Evolutionary conservation across 1,284 basidiomycete species (phyloP).

Genomic region (Testicularia cyperi): DNA sequence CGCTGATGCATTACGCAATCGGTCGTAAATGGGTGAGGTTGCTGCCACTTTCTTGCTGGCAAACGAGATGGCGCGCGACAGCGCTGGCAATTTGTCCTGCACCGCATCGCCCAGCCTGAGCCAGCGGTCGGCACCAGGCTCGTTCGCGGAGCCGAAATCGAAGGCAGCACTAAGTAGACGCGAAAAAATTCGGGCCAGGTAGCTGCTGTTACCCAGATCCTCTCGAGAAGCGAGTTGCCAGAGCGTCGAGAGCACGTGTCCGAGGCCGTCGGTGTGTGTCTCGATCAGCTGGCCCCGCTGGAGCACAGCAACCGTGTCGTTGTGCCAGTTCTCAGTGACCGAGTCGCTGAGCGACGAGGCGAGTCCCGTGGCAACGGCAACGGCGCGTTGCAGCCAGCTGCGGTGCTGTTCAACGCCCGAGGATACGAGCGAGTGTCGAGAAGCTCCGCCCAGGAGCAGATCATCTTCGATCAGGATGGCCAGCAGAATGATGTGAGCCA

Average conservation of each 20-base stretch:
- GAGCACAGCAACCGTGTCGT: slow-evolving; percentile 16
- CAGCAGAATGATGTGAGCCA: slow-evolving; percentile 58
- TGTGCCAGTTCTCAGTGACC: slow-evolving; percentile 38
- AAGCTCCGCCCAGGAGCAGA: slow-evolving; percentile 61
- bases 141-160: slow-evolving; percentile 43
- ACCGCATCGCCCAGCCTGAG: slow-evolving; percentile 39
- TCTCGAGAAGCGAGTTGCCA: slow-evolving; percentile 17
- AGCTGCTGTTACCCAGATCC: slow-evolving; percentile 10
- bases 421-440: slow-evolving; percentile 22
- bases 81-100: slow-evolving; percentile 14
- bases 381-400: slow-evolving; percentile 27
- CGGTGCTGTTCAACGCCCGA: slow-evolving; percentile 4
- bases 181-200: slow-evolving; percentile 44
- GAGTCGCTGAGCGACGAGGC: slow-evolving; percentile 25
- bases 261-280: slow-evolving; percentile 14
- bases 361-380: slow-evolving; percentile 29
- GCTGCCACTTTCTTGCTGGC: slow-evolving; percentile 32
- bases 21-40: slow-evolving; percentile 68
- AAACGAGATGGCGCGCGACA: slow-evolving; percentile 31
- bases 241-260: slow-evolving; percentile 16
- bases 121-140: slow-evolving; percentile 46
- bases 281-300: slow-evolving; percentile 19
- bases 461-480: slow-evolving; percentile 61
- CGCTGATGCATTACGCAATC: slow-evolving; percentile 86
- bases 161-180: slow-evolving; percentile 49